Base-by-base conservation (phyloP, 345 rosid species). In the Geranium rotundifolium region DNA sequence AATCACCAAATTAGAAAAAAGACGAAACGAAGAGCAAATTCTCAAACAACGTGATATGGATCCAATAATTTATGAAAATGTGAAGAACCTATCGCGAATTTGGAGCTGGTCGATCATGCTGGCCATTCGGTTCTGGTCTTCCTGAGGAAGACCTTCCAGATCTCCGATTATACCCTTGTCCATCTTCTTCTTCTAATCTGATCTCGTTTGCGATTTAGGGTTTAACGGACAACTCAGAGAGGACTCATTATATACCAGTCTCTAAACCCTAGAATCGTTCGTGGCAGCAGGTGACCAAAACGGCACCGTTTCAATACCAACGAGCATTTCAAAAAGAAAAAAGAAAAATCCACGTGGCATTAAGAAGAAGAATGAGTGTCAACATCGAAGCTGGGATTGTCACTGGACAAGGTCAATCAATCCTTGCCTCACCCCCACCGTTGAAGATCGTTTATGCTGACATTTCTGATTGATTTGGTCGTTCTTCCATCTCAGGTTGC, bases 21-120 rank as follows among this genome's bases (percentile, higher is more conserved):
- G 52, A 10, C 52, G 41, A 34, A 34, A 31, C 7, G 37, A 31
- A 34, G 41, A 8, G 10, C 41, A 34, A 34, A 34, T 34, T 4
- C 41, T 8, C 10, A 34, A 34, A 34, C 41, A 31, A 56, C 30
- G 34, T 54, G 15, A n/a, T 55, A 30, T 63, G n/a, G 17, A 19
- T 19, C 66, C 54, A 16, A 12, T n/a, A 50, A 34, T 18, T 0
- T 13, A 0, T 1, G 54, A 61, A 68, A 61, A 65, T 29, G 60
- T 39, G 37, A 8, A 1, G 64, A 54, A 90, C 97, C 93, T 91
- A 71, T 88, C 93, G 30, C 93, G 96, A 23, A 91, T 65, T 74
- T 91, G 97, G 63, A 91, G 97, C 65, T 86, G 86, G 52, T 91
- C 97, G 69, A 91, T 91, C 91, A 86, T 88, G 67, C 88, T 30